Base-by-base conservation (phyloP, 208 protist genomes). In the Leishmania aethiopica region DNA sequence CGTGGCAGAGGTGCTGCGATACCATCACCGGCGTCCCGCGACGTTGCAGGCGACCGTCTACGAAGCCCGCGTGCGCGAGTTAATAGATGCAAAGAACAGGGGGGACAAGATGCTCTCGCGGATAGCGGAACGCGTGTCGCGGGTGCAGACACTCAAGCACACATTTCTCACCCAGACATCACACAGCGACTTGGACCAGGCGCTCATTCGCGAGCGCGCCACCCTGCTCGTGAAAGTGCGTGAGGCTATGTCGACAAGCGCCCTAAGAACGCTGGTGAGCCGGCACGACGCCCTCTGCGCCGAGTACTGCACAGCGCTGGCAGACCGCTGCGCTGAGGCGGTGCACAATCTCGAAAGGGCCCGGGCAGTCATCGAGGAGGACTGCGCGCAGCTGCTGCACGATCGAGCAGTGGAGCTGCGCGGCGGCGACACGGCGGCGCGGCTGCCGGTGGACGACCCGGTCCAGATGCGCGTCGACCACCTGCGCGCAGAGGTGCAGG, bases 1-100 rank as follows among this genome's bases (percentile, higher is more conserved):
- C 37, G 93, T 88, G 60, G 94, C 90, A 64, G 85, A 94, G 32
- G 71, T 92, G 4, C 82, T 98, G 73, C 91, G 95, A 25, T 84
- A 91, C 77, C 93, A 98, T 82, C 91, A 92, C 19, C 92, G 93
- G 72, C 93, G 95, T 11, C 91, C 93, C 4, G 93, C 95, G 19
- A 85, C 90, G 49, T 84, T 97, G 45, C 95, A 98, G 84, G 91
- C 92, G 19, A 89, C 95, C 67, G 64, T 90, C 28, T 96, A 95
- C 78, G 93, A 98, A 75, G 85, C 86, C 32, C 93, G 95, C 3
- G 79, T 96, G 76, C 93, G 95, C 28, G 90, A 96, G 85, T 85
- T 97, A 71, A 90, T 90, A 62, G 88, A 92, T 74, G 69, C 79
- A 32, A 86, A 76, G 37, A 87, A 87, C 64, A 62, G 83, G 11